Conservation (phyloP, 2,329 filamentous ascomycete genomes). For the Aspergillus latus region DNA sequence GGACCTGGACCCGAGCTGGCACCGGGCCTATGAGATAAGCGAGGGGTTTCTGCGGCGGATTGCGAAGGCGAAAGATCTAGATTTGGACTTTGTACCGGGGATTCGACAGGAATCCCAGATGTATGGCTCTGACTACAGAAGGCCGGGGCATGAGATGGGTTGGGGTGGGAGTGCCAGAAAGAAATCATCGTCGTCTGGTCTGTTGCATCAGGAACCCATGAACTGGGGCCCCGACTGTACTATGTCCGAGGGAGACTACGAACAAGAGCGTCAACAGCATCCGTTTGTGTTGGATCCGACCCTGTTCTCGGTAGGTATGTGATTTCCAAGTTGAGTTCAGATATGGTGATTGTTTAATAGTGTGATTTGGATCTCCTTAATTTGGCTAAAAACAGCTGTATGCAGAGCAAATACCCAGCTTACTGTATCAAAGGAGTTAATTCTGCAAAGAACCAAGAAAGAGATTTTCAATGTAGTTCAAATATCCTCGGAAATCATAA, state of each 20-base stretch:
- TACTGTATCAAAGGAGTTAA: too few relatives aligned
- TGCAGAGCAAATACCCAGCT: too few relatives aligned
- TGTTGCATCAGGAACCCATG: background rate
- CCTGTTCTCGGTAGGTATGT: background rate
- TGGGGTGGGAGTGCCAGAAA: background rate
- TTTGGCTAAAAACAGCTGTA: too few relatives aligned
- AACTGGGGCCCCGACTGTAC: constrained; percentile 3
- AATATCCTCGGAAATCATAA: too few relatives aligned
- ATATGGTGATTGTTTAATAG: too few relatives aligned
- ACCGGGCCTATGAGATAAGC: background rate
- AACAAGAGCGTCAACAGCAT: background rate
- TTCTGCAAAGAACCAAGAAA: too few relatives aligned
- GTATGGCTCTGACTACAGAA: too few relatives aligned
- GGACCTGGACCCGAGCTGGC: background rate
- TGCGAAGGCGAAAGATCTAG: background rate
- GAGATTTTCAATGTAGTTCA: too few relatives aligned
- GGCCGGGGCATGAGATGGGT: background rate
- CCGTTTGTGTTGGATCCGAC: background rate
- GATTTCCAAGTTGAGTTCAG: background rate
- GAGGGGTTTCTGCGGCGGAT: constrained; percentile 1
- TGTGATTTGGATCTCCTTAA: too few relatives aligned
- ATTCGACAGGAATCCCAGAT: background rate
- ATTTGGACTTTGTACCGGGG: background rate
- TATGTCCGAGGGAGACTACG: background rate
- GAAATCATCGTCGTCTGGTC: background rate